Evolutionary conservation across 2,329 filamentous ascomycete genomes (phyloP).

Genomic region (Neofusicoccum sp.): DNA sequence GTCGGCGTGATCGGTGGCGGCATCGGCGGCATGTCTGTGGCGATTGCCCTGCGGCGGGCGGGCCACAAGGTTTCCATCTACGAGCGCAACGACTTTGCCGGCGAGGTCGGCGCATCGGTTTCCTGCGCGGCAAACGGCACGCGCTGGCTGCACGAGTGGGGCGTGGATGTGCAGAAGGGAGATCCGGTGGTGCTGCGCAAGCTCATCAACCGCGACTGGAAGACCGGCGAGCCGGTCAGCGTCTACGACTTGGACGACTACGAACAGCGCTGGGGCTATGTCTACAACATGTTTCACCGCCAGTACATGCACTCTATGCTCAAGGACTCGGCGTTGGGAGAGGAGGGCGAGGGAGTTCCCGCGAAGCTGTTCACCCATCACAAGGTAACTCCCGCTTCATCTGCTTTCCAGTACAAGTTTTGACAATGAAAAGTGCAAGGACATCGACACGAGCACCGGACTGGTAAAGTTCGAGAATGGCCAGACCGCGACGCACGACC

Average conservation of each 20-base stretch:
- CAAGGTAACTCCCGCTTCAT: constrained; percentile 24
- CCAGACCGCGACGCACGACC: constrained; percentile 51
- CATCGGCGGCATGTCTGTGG: constrained; percentile 53
- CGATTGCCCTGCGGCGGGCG: constrained; percentile 52
- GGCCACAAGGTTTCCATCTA: constrained; percentile 62
- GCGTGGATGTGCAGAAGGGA: constrained; percentile 61
- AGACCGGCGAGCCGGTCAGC: constrained; percentile 64
- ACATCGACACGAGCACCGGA: constrained; percentile 53
- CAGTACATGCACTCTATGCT: constrained; percentile 69
- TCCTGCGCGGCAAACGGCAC: constrained; percentile 67
- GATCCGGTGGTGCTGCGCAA: constrained; percentile 64
- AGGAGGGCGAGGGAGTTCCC: constrained; percentile 54
- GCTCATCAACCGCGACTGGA: constrained; percentile 69
- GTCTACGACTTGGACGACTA: constrained; percentile 65
- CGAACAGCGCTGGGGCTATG: constrained; percentile 61
- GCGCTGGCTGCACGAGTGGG: constrained; percentile 68
- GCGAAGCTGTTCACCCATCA: constrained; percentile 61
- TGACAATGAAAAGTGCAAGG: constrained; percentile 37
- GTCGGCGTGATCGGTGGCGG: constrained; percentile 52
- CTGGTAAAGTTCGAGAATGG: constrained; percentile 46
- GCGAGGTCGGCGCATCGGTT: constrained; percentile 57
- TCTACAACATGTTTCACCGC: constrained; percentile 69
- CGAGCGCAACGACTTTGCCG: constrained; percentile 63
- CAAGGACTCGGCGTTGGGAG: constrained; percentile 56
- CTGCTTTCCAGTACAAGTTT: background rate